Evolutionary conservation across 2,329 filamentous ascomycete genomes (phyloP).

Genomic region (Chrysoporthe puriensis): DNA sequence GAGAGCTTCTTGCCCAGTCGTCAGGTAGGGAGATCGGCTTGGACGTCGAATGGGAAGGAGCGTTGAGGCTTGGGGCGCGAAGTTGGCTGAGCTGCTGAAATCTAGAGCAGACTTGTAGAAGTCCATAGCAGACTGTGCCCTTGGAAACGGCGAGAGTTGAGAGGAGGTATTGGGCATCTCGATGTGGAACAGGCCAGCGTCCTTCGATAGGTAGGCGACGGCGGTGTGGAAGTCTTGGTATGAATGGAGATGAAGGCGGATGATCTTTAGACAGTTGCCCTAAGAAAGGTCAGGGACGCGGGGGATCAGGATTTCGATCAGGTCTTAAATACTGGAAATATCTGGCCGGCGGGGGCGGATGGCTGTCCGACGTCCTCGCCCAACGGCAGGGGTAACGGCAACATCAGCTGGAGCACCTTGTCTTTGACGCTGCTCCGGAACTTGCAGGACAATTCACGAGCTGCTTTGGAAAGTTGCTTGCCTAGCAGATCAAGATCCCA

Average conservation of each 20-base stretch:
- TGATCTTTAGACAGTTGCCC: neutral
- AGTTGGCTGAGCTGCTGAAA: too few species aligned
- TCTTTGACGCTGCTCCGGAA: constrained; percentile 3
- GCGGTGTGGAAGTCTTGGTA: constrained; percentile 19
- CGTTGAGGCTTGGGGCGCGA: neutral
- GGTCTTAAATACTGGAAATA: constrained; percentile 1
- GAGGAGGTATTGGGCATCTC: neutral
- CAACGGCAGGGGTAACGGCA: constrained; percentile 9
- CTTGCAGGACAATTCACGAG: neutral
- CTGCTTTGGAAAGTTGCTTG: neutral
- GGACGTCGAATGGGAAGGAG: neutral
- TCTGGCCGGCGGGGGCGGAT: neutral
- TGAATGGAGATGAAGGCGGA: constrained; percentile 6
- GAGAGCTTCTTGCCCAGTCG: neutral
- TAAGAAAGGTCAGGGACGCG: neutral
- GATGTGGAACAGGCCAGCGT: constrained; percentile 10
- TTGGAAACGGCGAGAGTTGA: neutral
- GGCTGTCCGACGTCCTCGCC: neutral
- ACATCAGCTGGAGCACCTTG: constrained; percentile 13
- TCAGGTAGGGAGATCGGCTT: neutral
- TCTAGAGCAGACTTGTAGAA: neutral
- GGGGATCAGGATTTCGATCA: neutral
- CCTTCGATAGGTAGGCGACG: constrained; percentile 17
- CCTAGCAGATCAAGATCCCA: constrained; percentile 20
- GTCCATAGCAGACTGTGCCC: neutral